Conservation (phyloP, 2,329 filamentous ascomycete genomes). For the Alternaria ethzedia region DNA sequence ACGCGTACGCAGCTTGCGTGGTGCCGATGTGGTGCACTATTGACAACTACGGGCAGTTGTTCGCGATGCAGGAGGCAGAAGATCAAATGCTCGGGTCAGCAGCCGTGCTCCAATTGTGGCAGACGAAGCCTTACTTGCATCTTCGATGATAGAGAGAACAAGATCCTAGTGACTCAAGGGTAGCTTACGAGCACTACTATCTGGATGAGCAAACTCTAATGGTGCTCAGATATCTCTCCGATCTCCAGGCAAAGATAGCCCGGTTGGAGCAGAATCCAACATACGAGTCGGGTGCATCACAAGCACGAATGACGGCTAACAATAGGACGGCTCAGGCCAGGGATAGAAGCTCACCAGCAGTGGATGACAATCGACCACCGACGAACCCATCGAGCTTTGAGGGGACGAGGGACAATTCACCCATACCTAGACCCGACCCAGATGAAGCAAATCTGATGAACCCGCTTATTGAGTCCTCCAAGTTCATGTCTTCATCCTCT, state of each 20-base stretch:
- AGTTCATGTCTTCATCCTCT: conserved; percentile 35
- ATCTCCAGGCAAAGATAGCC: conserved; percentile 32
- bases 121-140: conserved; percentile 35
- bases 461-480: conserved; percentile 33
- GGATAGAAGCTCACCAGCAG: conserved; percentile 3
- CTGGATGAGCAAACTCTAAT: background rate
- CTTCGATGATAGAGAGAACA: conserved; percentile 43
- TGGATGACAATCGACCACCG: background rate
- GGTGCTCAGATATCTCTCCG: conserved; percentile 31
- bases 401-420: conserved; percentile 27
- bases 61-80: conserved; percentile 40
- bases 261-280: conserved; percentile 18
- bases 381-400: conserved; percentile 17
- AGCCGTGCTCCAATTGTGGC: conserved; percentile 37
- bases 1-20: conserved; percentile 15
- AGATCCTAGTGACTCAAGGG: conserved; percentile 39
- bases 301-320: conserved; percentile 1
- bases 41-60: conserved; percentile 22
- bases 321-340: background rate
- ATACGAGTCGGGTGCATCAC: background rate
- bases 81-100: conserved; percentile 42
- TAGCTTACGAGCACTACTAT: background rate
- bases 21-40: background rate
- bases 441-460: conserved; percentile 32
- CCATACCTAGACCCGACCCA: conserved; percentile 22